These are phyloP conservation scores for Colletotrichum camelliae DNA, from an alignment of 2,329 filamentous ascomycete species.

Conservation along the genomic window DNA sequence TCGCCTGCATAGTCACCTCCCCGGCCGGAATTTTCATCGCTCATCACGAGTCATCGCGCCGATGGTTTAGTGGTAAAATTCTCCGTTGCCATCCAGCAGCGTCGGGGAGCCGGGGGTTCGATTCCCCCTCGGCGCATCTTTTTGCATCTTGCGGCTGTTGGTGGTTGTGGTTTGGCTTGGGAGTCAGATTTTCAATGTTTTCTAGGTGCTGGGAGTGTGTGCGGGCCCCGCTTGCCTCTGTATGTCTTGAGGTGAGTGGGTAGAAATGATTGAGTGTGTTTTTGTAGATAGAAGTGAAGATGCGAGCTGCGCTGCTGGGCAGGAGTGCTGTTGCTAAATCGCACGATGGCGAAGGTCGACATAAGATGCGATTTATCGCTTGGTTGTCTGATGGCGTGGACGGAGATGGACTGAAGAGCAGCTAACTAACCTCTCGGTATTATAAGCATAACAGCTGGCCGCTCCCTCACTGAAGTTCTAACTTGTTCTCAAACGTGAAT, in stretches of 20 bases:
- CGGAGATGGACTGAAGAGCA: not conserved
- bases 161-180: fast-evolving
- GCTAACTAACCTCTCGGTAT: not conserved
- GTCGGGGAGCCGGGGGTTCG: too few relatives aligned
- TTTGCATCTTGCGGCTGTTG: not conserved
- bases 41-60: not conserved
- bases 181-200: not conserved
- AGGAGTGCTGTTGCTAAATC: not conserved
- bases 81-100: conserved; percentile 12
- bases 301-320: not conserved
- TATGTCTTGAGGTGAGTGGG: too few relatives aligned
- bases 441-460: not conserved
- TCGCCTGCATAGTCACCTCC: not conserved
- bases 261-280: too few relatives aligned
- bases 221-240: not conserved
- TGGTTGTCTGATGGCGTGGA: not conserved
- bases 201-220: not conserved
- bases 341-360: not conserved
- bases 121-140: not conserved
- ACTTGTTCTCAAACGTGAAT: not conserved
- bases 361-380: not conserved
- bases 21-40: fast-evolving
- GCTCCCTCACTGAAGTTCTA: not conserved
- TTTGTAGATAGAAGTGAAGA: not conserved
- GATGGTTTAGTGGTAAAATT: conserved; percentile 23